Evolutionary conservation across 73 alveolate species (phyloP), one percentile per base, ranked within the genome.

Genomic region (Paramecium caudatum): DNA sequence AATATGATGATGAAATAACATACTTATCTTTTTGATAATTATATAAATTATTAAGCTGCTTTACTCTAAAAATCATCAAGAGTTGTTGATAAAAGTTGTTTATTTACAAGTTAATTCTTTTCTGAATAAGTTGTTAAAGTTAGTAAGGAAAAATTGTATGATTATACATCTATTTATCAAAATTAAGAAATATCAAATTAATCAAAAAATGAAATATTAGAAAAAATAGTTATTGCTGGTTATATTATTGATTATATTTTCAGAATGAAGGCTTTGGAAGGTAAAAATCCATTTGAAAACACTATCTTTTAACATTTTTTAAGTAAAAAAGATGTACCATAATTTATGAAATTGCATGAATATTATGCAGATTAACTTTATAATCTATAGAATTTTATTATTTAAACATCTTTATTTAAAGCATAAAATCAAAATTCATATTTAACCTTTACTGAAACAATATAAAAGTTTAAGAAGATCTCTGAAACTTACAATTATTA

Each of bases 351-450:
- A 55, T 43, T 55, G 23, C 80, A 55, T 7, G 30, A 55, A 3
- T 55, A 10, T 55, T 55, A 55, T 55, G 80, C 80, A 10, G 80
- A 55, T 55, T 55, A 55, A 55, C 45, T 55, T 12, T 55, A 55
- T 55, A 21, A 55, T 5, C 30, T 55, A 10, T 55, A 55, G 45
- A 55, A 55, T 55, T 55, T 55, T 55, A 9, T 43, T 10, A 55
- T 55, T 2, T 55, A 55, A 23, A 43, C 80, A 23, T 55, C 80
- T 0, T 7, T 55, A 27, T 55, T 23, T 55, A 55, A 55, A 21
- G 46, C 23, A 10, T 23, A 37, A 1, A 27, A 55, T 27, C 9
- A 55, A 23, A 55, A 43, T 55, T 7, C 23, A 2, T 55, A 55
- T 55, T 21, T 55, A 12, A 19, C 80, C 23, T 55, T 55, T 23